Evolutionary conservation across 352 stramenopile genomes (phyloP), one percentile per base, ranked within the genome.

Genomic region (Globisporangium iwayamae): DNA sequence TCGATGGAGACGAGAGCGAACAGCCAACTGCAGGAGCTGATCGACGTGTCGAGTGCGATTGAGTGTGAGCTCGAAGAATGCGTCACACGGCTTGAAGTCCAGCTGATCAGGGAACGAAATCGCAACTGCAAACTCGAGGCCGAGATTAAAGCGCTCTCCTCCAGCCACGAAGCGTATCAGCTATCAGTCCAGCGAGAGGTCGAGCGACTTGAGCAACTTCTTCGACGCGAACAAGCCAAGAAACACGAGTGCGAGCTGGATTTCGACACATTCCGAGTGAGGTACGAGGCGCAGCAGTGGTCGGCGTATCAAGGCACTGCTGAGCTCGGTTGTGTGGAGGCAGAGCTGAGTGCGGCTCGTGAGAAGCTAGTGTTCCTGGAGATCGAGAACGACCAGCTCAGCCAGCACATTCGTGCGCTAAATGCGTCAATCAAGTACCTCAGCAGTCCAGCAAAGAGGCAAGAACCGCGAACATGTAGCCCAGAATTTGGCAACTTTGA

Each of bases 321-420:
- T 52, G 7, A 52, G 16, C 8, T 39, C 9, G 34, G 34, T 10
- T 39, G 34, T 39, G 34, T 39, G 34, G 6, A 39, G 9, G 34
- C 34, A 7, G 34, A 39, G 3, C 34, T 39, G 34, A 7, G 9
- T 7, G 46, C 6, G 20, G 6, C 46, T 52, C 46, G 46, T 5
- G 18, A 16, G 7, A 52, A 52, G 18, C 16, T 30, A 3, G 46
- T 52, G 20, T 52, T 52, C 20, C 46, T 52, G 20, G 46, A 52
- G 20, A 32, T 52, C 5, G 46, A 52, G 46, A 52, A 52, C 20
- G 46, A 52, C 46, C 46, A 52, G 20, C 46, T 52, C 46, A 18
- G 28, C 18, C 46, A 52, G 3, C 46, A 52, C 46, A 32, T 52
- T 10, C 46, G 46, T 11, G 46, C 46, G 46, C 18, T 52, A 9